Evolutionary conservation across 805 yeast genomes (phyloP), one percentile per base, ranked within the genome.

Genomic region (Wickerhamiella kurtzmanii): DNA sequence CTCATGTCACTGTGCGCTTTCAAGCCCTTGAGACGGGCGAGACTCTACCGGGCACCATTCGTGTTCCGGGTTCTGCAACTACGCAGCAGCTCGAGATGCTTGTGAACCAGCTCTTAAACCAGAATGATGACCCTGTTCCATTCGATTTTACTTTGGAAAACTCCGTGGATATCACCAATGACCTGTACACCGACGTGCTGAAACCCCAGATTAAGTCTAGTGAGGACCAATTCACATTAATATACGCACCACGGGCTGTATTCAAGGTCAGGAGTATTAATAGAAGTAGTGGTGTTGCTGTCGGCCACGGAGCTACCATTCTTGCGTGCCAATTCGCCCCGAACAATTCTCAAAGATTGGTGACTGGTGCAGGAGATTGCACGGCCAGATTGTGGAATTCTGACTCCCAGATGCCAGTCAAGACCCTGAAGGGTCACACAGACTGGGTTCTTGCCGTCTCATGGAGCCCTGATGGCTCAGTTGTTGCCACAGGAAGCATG

Each of bases 341-440:
- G 25, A 73, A 82, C 58, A 80, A 88, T 16, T 76, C 89, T 16
- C 73, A 88, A 2, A 71, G 84, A 55, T 78, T 88, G 81, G 92
- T 84, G 37, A 82, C 96, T 0, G 98, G 98, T 35, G 85, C 96
- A 4, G 98, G 98, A 41, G 98, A 92, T 64, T 76, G 81, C 35
- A 88, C 97, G 6, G 96, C 97, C 2, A 72, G 97, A 60, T 75
- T 89, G 43, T 92, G 98, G 98, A 96, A 88, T 65, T 83, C 95
- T 63, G 80, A 86, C 57, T 88, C 97, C 0, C 92, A 85, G 55
- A 92, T 98, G 0, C 95, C 96, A 6, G 68, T 80, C 59, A 74
- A 77, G 51, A 84, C 94, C 0, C 67, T 92, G 45, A 59, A 70
- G 3, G 97, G 97, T 1, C 98, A 92, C 59, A 68, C 76, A 9